Base-by-base conservation (phyloP, 2,329 filamentous ascomycete genomes). In the Pseudogymnoascus sp. region DNA sequence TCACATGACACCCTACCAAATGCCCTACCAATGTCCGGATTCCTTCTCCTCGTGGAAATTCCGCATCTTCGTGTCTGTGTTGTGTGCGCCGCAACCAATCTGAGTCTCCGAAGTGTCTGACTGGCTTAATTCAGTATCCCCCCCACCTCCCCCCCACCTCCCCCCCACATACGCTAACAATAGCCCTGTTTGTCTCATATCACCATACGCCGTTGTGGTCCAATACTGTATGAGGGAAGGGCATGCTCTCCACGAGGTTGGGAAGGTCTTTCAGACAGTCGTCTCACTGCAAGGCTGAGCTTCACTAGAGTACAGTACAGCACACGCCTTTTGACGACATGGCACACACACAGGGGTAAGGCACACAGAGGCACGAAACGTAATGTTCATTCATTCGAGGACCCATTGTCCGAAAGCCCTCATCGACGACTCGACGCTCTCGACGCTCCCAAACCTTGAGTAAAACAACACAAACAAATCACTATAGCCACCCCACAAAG, bases 161-260 rank as follows among this genome's bases (percentile, higher is more conserved):
- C 26, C 51, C 51, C 51, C 51, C 51, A 57, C 51, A 57, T 57
- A 57, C 51, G 51, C 51, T 34, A 57, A 57, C 51, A 57, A 57
- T 57, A 57, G 51, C 51, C 51, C 51, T 57, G 51, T 57, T 34
- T 57, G 51, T 57, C 51, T 57, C 51, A 57, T 57, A 57, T 31
- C 51, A 57, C 51, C 51, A 57, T 57, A 26, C 26, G 12, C n/a
- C 51, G 23, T 29, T 34, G 10, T 34, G 10, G 42, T 34, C 51
- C 51, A 57, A 34, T 57, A 18, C 51, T 57, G 29, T 18, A 57
- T 34, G 26, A 16, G 8, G n/a, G 39, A 40, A 57, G n/a, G 29
- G 51, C 51, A 57, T 57, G 51, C 51, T 57, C 51, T 34, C 51
- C 51, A 57, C 51, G 51, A 57, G 51, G 51, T 57, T 57, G 51